Percentiles rank a stretch among this genome's conserved stretches.
phyloP scores from a whole-genome alignment of 805 yeast genomes.

The Metschnikowia noctiluminum region DNA sequence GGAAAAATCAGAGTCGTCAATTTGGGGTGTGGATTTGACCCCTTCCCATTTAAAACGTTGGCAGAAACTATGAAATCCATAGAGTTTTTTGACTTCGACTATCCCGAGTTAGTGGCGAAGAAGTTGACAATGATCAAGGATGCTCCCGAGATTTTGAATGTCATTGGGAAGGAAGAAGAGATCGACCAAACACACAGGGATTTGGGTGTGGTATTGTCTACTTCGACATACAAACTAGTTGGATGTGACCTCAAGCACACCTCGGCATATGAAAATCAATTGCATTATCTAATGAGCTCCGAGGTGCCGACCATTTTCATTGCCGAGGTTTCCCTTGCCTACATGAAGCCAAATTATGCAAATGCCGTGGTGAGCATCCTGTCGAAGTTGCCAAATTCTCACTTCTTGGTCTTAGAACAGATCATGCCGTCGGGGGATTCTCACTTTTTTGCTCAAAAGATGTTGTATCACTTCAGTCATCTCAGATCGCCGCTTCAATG shows the following conservation, averaged over 20 bases:
- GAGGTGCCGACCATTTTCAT: conserved; percentile 54
- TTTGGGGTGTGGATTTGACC: conserved; percentile 73
- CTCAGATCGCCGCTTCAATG: conserved; percentile 68
- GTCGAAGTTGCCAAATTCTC: conserved; percentile 47
- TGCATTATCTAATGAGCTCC: conserved; percentile 25
- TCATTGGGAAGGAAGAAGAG: conserved; percentile 37
- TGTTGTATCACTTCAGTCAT: conserved; percentile 68
- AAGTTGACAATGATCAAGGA: conserved; percentile 52
- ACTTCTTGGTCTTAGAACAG: conserved; percentile 69
- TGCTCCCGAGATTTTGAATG: conserved; percentile 43
- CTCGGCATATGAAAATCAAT: conserved; percentile 31
- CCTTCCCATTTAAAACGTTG: conserved; percentile 40
- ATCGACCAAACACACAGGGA: conserved; percentile 14
- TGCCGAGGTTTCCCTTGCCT: conserved; percentile 82
- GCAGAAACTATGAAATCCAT: conserved; percentile 23
- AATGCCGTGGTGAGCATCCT: conserved; percentile 54
- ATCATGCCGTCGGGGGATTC: conserved; percentile 57
- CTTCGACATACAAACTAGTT: conserved; percentile 45
- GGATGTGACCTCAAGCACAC: conserved; percentile 65
- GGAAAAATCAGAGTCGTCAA: conserved; percentile 48
- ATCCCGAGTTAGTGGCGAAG: conserved; percentile 59
- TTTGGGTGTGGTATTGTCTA: conserved; percentile 15
- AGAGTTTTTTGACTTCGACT: conserved; percentile 68
- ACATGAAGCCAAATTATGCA: conserved; percentile 67
- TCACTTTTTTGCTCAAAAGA: conserved; percentile 70